Base-by-base conservation (phyloP, 768 basidiomycete species). In the Tylopilus cervinicoccineus region DNA sequence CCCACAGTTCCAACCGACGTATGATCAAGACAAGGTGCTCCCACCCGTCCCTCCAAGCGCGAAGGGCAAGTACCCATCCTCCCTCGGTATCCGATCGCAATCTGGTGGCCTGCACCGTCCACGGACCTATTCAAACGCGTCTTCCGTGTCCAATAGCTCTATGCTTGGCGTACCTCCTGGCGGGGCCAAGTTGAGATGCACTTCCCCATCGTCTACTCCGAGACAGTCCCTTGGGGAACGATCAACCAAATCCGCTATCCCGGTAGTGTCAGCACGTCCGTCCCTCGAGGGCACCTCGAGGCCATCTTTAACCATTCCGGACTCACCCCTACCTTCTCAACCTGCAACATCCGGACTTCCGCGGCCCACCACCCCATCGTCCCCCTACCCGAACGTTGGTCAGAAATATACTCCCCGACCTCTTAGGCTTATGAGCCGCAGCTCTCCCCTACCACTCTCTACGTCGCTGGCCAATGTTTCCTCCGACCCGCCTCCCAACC, bases 101-200 rank as follows among this genome's bases (percentile, higher is more conserved):
- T 14, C 40, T 1, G 38, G 29, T 12, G 45, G 22, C 2, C 19
- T 62, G 36, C 60, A 50, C 24, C 59, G 70, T 55, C 53, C 63
- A 6, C 61, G 66, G 57, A 73, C 46, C 68, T 74, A 62, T 61
- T 69, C 39, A 32, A 75, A 17, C 65, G 46, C 53, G 13, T 68
- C 53, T 38, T 65, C 54, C 3, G 50, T 50, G 12, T 62, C 63
- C 38, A 57, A 52, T 19, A 47, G 33, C n/a, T 65, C 65, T 5
- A 46, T 42, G 14, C 29, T 51, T 5, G 51, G 43, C 6, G 26
- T 54, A 10, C 49, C 49, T 36, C 23, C 48, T 12, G 13, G 38
- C 24, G 47, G 53, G 23, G 20, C 17, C 33, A 55, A 49, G 32
- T 45, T 51, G 14, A 55, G 19, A 36, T 54, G 34, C 6, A 22